Evolutionary conservation across 352 stramenopile species (phyloP), one percentile per base, ranked within the genome.

Genomic region (Phytophthora europaea): DNA sequence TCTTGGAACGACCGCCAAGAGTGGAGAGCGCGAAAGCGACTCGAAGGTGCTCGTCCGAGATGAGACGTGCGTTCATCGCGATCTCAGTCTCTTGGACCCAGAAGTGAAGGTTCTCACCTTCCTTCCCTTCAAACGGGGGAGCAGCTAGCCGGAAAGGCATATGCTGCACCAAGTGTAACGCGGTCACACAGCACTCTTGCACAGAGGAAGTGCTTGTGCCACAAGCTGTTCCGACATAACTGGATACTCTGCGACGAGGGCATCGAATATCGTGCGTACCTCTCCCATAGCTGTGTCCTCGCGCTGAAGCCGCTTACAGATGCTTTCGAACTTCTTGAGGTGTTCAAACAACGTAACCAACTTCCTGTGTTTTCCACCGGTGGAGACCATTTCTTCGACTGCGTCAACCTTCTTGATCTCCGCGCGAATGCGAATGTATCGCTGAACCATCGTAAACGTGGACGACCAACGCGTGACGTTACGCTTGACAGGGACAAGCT

Each of bases 391-490:
- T 1, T 81, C 74, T 16, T 81, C 69, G 6, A 75, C 67, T 1
- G 67, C 72, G 2, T 48, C 33, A 31, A 31, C 4, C 28, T 31
- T 31, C 28, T 31, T 31, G 9, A 81, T 62, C 23, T 40, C 28
- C 33, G n/a, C 18, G 10, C 60, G 57, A 43, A 78, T 81, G 0
- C 7, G 20, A 13, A 71, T 38, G 58, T 78, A 81, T 1, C 70
- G 58, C 8, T 69, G 31, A 3, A 81, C 20, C 61, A 75, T 70
- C 18, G 67, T 50, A 26, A 48, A 73, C 2, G 45, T 65, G 3
- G 74, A 81, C 2, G 64, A 73, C 65, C 74, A 77, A 7, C 69
- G 65, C 2, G 70, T 78, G 1, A 63, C 40, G 31, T 81, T 75
- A 2, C 69, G 55, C 22, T 66, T 69, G 48, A 73, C 23, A n/a